phyloP scores from a whole-genome alignment of 768 basidiomycete genomes.

The Lactarius evosmus region DNA sequence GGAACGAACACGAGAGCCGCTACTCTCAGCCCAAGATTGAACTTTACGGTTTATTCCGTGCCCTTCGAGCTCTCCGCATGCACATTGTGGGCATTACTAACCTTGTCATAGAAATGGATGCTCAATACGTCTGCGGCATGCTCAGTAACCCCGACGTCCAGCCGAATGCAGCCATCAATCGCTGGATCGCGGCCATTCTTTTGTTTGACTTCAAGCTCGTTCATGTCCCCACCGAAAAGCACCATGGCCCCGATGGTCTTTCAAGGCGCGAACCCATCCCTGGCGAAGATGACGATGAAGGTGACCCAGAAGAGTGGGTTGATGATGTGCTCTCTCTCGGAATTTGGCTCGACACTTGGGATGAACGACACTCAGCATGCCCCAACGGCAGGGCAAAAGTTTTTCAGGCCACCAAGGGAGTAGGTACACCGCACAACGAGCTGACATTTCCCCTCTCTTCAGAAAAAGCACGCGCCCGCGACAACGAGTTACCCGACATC shows the following conservation, averaged over 20 bases:
- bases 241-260: constrained; percentile 34
- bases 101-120: constrained; percentile 36
- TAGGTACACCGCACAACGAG: too few species aligned
- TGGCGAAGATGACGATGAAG: neutral
- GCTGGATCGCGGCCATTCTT: constrained; percentile 43
- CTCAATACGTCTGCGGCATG: constrained; percentile 9
- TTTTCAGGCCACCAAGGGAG: too few species aligned
- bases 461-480: too few species aligned
- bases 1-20: neutral
- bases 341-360: too few species aligned
- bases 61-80: neutral
- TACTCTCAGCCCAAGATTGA: constrained; percentile 6
- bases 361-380: too few species aligned
- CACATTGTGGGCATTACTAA: neutral
- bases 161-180: constrained; percentile 35
- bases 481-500: too few species aligned
- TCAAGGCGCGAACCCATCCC: constrained; percentile 25
- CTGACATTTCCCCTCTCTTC: too few species aligned
- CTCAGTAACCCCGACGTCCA: constrained; percentile 23
- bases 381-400: too few species aligned
- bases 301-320: neutral
- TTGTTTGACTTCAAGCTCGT: constrained; percentile 38
- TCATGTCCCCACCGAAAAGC: constrained; percentile 36
- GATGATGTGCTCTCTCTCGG: neutral
- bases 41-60: neutral